These are phyloP conservation scores for Amphibolis antarctica DNA, from an alignment of 106 monocot genomes.

Conservation along the genomic window DNA sequence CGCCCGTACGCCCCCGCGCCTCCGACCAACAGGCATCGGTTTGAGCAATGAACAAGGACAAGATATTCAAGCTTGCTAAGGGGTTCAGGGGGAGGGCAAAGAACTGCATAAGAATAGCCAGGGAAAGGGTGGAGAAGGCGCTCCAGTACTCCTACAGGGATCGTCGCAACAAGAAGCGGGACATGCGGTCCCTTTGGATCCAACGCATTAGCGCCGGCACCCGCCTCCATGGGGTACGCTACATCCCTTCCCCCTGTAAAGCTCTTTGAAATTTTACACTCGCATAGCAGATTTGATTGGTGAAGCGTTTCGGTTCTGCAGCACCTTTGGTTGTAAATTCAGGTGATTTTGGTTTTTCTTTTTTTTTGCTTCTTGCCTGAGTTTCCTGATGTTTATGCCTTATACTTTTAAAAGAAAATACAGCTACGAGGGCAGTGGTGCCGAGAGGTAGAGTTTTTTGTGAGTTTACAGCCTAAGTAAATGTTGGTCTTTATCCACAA, in stretches of 20 bases:
- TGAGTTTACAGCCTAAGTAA: too few species aligned
- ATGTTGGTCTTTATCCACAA: too few species aligned
- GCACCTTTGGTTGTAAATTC: too few species aligned
- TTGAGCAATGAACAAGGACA: conserved; percentile 63
- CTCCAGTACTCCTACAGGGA: conserved; percentile 72
- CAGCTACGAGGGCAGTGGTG: too few species aligned
- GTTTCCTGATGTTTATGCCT: too few species aligned
- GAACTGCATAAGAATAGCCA: conserved; percentile 66
- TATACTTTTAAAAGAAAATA: too few species aligned
- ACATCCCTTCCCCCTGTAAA: not conserved
- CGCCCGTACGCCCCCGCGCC: too few species aligned
- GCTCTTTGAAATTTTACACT: not conserved
- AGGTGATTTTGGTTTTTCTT: too few species aligned
- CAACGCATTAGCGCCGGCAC: conserved; percentile 75
- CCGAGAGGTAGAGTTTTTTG: too few species aligned
- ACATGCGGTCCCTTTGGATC: conserved; percentile 54
- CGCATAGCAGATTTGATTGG: too few species aligned
- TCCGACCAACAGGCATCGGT: too few species aligned
- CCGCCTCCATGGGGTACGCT: conserved; percentile 54
- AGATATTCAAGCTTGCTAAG: conserved; percentile 73
- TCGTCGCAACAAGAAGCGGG: conserved; percentile 78
- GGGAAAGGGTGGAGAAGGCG: conserved; percentile 47
- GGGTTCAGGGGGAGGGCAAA: conserved; percentile 72
- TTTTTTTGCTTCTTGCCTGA: too few species aligned
- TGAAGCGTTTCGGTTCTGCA: not conserved